A percentile compares a stretch with the other conserved stretches of the same genome.
phyloP scores from a whole-genome alignment of 306 rosid species.

The Medicago arabica region DNA sequence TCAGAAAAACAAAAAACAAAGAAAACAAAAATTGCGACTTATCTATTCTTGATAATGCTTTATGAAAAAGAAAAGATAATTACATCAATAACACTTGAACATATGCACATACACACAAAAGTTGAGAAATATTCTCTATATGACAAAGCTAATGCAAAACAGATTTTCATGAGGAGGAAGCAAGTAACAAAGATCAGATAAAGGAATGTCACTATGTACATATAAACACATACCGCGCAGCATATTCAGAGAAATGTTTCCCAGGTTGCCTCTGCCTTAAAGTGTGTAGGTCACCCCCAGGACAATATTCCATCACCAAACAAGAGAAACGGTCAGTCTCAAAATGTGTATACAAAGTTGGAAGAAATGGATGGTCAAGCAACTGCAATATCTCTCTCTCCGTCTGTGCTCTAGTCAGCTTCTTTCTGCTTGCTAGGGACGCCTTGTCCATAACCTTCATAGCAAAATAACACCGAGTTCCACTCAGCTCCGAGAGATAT shows the following conservation, averaged over 20 bases:
- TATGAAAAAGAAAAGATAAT: conserved; percentile 17
- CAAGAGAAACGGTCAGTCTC: conserved; percentile 97
- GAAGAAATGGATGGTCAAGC: conserved; percentile 98
- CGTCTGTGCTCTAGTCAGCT: conserved; percentile 94
- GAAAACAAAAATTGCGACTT: not conserved
- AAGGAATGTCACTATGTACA: conserved; percentile 31
- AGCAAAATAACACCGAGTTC: conserved; percentile 91
- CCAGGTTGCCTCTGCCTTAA: conserved; percentile 99
- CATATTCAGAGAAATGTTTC: conserved; percentile 97
- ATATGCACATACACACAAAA: conserved; percentile 24
- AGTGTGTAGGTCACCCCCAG: conserved; percentile 98
- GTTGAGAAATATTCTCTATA: conserved; percentile 3
- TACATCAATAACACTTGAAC: conserved; percentile 18
- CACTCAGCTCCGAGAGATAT: conserved; percentile 96
- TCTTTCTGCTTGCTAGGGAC: conserved; percentile 94
- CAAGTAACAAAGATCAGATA: conserved; percentile 22
- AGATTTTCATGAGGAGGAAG: conserved; percentile 11
- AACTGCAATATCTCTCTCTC: conserved; percentile 96
- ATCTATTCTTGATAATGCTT: too few relatives aligned
- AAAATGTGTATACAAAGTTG: conserved; percentile 94
- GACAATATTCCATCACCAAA: conserved; percentile 98
- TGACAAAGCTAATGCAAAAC: not conserved
- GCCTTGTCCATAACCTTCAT: conserved; percentile 99
- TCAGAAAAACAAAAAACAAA: not conserved
- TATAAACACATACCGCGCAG: conserved; percentile 81